Evolutionary conservation across 108 stramenopile genomes (phyloP).

Genomic region (Parietichytrium sp.): DNA sequence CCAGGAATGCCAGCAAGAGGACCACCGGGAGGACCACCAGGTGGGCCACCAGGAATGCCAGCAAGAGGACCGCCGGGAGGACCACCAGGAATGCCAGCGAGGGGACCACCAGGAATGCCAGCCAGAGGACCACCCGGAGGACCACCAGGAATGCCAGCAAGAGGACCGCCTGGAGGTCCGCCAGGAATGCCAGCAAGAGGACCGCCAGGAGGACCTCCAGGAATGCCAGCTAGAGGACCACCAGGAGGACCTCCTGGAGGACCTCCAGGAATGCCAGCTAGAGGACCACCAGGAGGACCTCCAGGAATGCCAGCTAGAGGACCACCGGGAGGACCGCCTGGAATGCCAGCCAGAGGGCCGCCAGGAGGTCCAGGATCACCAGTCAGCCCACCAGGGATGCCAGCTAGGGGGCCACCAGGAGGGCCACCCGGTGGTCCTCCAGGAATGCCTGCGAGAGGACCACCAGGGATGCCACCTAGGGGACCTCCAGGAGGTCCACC

Average conservation of each 20-base stretch:
- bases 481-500: background rate
- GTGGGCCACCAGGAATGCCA: slow-evolving; percentile 20
- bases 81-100: too few species aligned
- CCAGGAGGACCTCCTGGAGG: background rate
- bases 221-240: background rate
- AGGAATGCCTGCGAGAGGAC: background rate
- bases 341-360: background rate
- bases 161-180: background rate
- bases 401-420: background rate
- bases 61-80: background rate
- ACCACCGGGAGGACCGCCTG: background rate
- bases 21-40: background rate
- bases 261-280: background rate
- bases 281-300: background rate
- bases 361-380: background rate
- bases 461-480: background rate
- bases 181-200: background rate
- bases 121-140: background rate
- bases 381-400: too few species aligned
- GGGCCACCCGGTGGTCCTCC: background rate
- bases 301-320: background rate
- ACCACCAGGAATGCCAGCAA: background rate
- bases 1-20: background rate
- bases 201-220: background rate
- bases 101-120: background rate